Evolutionary conservation across 352 stramenopile genomes (phyloP).

Genomic region (Paralagenidium karlingii): DNA sequence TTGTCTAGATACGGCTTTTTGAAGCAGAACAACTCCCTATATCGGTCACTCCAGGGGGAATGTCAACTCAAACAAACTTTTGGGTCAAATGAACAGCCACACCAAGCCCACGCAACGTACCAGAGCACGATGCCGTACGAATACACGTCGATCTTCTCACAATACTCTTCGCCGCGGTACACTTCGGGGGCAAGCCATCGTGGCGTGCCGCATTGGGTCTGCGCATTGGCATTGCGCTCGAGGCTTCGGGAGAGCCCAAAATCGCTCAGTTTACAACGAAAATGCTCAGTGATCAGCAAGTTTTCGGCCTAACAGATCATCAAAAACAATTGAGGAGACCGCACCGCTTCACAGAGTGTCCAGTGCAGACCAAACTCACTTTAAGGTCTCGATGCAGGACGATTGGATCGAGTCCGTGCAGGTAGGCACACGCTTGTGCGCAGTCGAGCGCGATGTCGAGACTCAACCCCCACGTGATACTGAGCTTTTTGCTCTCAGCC

Average conservation of each 20-base stretch:
- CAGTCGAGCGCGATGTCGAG: constrained; percentile 60
- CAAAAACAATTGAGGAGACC: not conserved
- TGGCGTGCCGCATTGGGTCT: constrained; percentile 65
- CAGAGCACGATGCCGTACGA: constrained; percentile 76
- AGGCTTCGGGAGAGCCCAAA: constrained; percentile 62
- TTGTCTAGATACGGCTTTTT: constrained; percentile 74
- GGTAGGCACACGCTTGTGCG: constrained; percentile 45
- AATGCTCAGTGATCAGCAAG: constrained; percentile 53
- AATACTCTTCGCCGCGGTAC: constrained; percentile 74
- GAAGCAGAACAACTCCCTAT: constrained; percentile 74
- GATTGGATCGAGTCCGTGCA: constrained; percentile 42
- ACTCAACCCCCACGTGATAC: constrained; percentile 59
- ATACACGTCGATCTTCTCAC: constrained; percentile 78
- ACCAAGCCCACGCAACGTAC: too few relatives aligned
- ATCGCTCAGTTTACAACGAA: constrained; percentile 62
- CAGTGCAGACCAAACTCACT: constrained; percentile 9
- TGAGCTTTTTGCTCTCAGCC: constrained; percentile 48
- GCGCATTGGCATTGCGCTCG: constrained; percentile 46
- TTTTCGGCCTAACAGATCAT: constrained; percentile 44
- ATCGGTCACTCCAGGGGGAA: too few relatives aligned
- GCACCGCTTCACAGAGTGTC: not conserved
- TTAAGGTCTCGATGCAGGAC: constrained; percentile 67
- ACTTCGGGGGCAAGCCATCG: constrained; percentile 71
- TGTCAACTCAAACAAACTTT: not conserved
- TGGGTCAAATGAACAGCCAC: not conserved